These are phyloP conservation scores for Colletotrichum melonis DNA, from an alignment of 2,329 filamentous ascomycete species.

Conservation along the genomic window DNA sequence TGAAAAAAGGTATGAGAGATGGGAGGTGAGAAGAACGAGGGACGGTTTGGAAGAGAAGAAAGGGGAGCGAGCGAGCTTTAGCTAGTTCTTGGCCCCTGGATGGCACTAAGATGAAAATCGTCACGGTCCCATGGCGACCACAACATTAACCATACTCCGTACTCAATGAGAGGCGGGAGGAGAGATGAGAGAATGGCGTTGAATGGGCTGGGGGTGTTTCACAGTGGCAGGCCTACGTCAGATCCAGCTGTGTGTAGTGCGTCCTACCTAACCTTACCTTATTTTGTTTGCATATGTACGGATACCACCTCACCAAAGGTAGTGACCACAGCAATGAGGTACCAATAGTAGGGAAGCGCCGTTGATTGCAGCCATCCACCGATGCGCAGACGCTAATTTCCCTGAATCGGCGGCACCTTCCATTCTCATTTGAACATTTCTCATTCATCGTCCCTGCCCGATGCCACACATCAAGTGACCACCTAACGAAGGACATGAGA, in stretches of 20 bases:
- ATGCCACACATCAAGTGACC: not conserved
- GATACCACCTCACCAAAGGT: no score
- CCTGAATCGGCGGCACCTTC: conserved; percentile 14
- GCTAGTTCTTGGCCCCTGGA: not conserved
- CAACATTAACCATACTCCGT: not conserved
- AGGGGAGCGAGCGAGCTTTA: not conserved
- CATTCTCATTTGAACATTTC: not conserved
- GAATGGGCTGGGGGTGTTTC: not conserved
- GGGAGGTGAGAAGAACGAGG: not conserved
- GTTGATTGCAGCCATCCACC: not conserved
- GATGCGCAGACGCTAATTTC: conserved; percentile 28
- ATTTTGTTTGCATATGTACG: no score
- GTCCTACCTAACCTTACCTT: not conserved
- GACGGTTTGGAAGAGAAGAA: not conserved
- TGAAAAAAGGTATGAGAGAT: not conserved
- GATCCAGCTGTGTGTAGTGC: not conserved
- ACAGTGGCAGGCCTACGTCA: conserved; percentile 10
- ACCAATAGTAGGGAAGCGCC: not conserved
- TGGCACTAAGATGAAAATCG: not conserved
- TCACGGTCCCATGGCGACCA: not conserved
- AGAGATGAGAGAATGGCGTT: not conserved
- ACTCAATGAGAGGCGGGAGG: not conserved
- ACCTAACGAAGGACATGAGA: not conserved
- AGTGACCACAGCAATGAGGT: no score
- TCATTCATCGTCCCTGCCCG: not conserved